Evolutionary conservation across 345 rosid genomes (phyloP), one percentile per base, ranked within the genome.

Genomic region (Gossypium raimondii): DNA sequence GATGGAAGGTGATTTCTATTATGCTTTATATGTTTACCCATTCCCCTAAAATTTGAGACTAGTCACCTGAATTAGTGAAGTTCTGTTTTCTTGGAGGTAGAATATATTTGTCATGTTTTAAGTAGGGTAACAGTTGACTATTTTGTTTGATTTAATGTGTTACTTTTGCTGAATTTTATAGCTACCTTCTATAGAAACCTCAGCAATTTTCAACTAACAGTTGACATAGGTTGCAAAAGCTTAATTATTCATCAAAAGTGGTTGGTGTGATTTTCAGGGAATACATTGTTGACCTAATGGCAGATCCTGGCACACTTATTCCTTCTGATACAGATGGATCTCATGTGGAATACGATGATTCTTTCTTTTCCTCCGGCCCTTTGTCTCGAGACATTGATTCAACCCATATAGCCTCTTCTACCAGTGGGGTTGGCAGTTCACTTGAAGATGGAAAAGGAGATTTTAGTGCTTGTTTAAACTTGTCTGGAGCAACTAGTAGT

Each of bases 301-400:
- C 97, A 74, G 98, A 87, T 86, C 98, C 97, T 38, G 98, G 97
- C 66, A 88, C 93, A 55, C 97, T 94, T 81, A 92, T 94, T 84
- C 97, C 98, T 65, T 84, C 97, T 77, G 97, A 94, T 83, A 85
- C 83, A 17, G 90, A 87, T 65, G 92, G 90, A 72, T 87, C 86
- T 78, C 91, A 85, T 76, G 75, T 84, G 78, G 97, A 85, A 77
- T 87, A 78, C 51, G 94, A 85, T 71, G 94, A 90, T 53, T 69
- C 90, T 66, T 82, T 84, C 78, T 87, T 78, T 77, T 86, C 93
- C 53, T 84, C 89, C 67, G 87, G 91, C 82, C 92, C 94, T 78
- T 74, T 80, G 67, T 86, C 92, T 13, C 81, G 89, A 83, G 94
- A 86, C 58, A 76, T 81, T 53, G 94, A 87, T 78, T 88, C 94